These are phyloP conservation scores for Dactylellina drechsleri DNA, from an alignment of 2,329 filamentous ascomycete species.

Conservation along the genomic window DNA sequence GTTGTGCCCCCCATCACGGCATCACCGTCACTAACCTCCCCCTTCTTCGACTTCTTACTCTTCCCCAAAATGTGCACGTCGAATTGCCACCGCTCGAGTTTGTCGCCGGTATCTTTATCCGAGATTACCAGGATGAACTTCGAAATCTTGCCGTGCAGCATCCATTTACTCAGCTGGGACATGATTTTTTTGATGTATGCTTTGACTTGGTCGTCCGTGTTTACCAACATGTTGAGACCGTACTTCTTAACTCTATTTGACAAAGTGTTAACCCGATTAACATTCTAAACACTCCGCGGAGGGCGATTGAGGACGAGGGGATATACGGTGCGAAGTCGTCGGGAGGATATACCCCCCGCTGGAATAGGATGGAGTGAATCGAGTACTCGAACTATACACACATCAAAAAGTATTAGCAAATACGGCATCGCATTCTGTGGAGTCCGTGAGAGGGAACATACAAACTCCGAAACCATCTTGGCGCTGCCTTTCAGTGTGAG, in stretches of 20 bases:
- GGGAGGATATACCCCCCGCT: constrained; percentile 79
- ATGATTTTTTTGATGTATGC: constrained; percentile 99
- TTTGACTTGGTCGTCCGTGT: constrained; percentile 96
- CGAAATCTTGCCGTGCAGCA: constrained; percentile 94
- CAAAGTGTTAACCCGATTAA: constrained; percentile 61
- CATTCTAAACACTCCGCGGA: neutral
- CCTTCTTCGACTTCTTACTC: constrained; percentile 38
- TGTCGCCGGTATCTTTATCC: constrained; percentile 94
- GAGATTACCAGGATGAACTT: constrained; percentile 97
- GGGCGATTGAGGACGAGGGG: neutral
- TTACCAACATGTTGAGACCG: constrained; percentile 98
- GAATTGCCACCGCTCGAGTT: constrained; percentile 98
- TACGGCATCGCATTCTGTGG: neutral
- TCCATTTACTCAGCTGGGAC: constrained; percentile 97
- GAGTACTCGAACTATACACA: constrained; percentile 85
- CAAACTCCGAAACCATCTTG: constrained; percentile 94
- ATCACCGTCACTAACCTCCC: constrained; percentile 53
- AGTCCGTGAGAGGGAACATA: constrained; percentile 65
- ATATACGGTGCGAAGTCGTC: constrained; percentile 92
- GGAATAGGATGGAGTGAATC: constrained; percentile 87
- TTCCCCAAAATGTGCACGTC: constrained; percentile 70
- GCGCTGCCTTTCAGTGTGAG: constrained; percentile 85
- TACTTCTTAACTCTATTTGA: constrained; percentile 84
- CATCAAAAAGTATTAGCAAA: no score
- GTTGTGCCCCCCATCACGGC: constrained; percentile 59